phyloP scores from a whole-genome alignment of 768 basidiomycete species.

The Russula sp. region DNA sequence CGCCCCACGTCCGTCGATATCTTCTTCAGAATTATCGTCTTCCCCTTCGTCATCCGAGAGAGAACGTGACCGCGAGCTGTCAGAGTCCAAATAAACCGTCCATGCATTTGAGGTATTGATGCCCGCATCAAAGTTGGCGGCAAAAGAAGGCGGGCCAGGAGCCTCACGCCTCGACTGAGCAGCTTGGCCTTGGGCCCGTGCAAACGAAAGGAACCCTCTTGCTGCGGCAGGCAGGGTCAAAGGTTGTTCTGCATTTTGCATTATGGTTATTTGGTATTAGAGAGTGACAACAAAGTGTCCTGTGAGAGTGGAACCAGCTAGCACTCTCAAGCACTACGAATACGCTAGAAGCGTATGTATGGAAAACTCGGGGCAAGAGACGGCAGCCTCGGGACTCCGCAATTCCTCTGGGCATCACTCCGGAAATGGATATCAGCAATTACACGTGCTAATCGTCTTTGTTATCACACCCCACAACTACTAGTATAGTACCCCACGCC shows the following conservation, averaged over 20 bases:
- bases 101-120: conserved; percentile 74
- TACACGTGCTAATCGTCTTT: conserved; percentile 6
- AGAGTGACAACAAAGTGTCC: neutral
- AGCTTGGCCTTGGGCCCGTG: conserved; percentile 15
- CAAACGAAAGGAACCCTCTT: conserved; percentile 14
- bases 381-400: too few relatives aligned
- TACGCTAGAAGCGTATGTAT: neutral
- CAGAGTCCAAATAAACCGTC: conserved; percentile 52
- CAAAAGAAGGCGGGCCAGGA: conserved; percentile 3
- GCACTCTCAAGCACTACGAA: neutral
- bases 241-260: conserved; percentile 12
- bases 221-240: conserved; percentile 19
- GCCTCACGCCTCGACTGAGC: conserved; percentile 8
- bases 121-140: conserved; percentile 60
- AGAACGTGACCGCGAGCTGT: conserved; percentile 33
- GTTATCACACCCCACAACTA: too few relatives aligned
- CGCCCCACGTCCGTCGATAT: conserved; percentile 43
- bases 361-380: too few relatives aligned
- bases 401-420: too few relatives aligned
- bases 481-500: too few relatives aligned
- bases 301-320: neutral
- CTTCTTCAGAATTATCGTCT: conserved; percentile 32
- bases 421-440: too few relatives aligned
- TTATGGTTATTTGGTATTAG: neutral
- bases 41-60: conserved; percentile 41